These are phyloP conservation scores for Crepidotus variabilis DNA, from an alignment of 768 basidiomycete genomes.

Conservation along the genomic window DNA sequence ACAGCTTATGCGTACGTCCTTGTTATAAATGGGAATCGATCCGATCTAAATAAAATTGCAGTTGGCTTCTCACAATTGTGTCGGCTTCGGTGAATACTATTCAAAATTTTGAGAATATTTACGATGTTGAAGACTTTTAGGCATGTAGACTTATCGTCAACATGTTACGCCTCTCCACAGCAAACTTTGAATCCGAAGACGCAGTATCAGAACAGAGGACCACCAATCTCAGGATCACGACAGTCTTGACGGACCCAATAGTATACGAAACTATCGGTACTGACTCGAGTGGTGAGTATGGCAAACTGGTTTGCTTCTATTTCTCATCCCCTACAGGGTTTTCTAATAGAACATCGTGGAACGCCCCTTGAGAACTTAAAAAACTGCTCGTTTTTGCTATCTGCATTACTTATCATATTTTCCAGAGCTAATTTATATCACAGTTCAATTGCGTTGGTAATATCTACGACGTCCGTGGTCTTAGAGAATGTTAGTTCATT, in stretches of 20 bases:
- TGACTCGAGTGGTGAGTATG: background rate
- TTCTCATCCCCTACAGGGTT: background rate
- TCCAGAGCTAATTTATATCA: too few relatives aligned
- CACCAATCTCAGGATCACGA: conserved; percentile 16
- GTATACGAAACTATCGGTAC: conserved; percentile 8
- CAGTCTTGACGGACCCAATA: conserved; percentile 13
- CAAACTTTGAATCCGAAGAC: background rate
- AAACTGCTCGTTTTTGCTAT: too few relatives aligned
- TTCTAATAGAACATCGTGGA: background rate
- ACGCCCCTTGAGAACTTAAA: background rate
- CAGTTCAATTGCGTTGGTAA: too few relatives aligned
- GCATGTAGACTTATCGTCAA: conserved; percentile 23
- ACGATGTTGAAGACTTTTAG: conserved; percentile 9
- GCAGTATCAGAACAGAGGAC: background rate
- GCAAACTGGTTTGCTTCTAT: background rate
- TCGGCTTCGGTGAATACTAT: conserved; percentile 15
- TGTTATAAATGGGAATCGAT: background rate
- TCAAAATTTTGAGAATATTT: background rate
- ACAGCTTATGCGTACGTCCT: conserved; percentile 20
- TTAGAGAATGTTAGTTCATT: background rate
- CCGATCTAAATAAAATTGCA: background rate
- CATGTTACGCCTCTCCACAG: conserved; percentile 11
- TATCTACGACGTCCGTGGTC: too few relatives aligned
- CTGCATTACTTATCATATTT: too few relatives aligned
- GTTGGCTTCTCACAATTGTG: conserved; percentile 19